Conservation (phyloP, 306 rosid genomes). For the Erythrophleum fordii region DNA sequence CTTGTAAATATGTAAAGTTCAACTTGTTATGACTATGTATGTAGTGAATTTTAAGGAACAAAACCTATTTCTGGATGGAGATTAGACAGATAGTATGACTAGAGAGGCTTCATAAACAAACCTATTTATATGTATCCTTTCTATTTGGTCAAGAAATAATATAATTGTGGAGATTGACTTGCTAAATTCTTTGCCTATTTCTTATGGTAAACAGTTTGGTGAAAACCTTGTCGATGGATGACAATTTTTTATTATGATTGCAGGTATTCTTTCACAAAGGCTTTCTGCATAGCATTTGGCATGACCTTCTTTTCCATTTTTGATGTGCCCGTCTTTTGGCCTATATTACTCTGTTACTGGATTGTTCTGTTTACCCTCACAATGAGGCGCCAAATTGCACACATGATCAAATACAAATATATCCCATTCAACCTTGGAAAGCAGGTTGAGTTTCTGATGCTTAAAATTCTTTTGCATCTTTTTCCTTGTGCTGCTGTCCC, state of each 20-base stretch:
- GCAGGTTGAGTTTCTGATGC: conserved; percentile 58
- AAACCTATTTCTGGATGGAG: background rate
- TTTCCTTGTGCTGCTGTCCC: background rate
- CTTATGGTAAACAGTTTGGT: conserved; percentile 2
- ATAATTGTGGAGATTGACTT: background rate
- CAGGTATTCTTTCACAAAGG: conserved; percentile 95
- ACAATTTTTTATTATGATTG: conserved; percentile 19
- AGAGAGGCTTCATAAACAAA: background rate
- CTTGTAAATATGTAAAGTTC: background rate
- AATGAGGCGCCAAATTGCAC: conserved; percentile 93
- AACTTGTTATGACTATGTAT: background rate
- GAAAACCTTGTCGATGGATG: conserved; percentile 1
- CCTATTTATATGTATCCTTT: background rate
- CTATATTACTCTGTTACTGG: conserved; percentile 90
- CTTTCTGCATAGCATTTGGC: conserved; percentile 73
- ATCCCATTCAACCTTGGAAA: conserved; percentile 82
- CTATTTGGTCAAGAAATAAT: background rate
- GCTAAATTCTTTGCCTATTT: conserved; percentile 1
- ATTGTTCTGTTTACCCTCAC: conserved; percentile 84
- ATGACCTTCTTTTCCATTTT: conserved; percentile 93
- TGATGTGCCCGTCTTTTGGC: conserved; percentile 97
- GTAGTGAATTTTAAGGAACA: background rate
- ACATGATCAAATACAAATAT: conserved; percentile 92
- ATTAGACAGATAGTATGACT: background rate
- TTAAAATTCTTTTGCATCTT: conserved; percentile 24